Conservation (phyloP, 2,329 filamentous ascomycete genomes). For the Orbilia brochopaga region DNA sequence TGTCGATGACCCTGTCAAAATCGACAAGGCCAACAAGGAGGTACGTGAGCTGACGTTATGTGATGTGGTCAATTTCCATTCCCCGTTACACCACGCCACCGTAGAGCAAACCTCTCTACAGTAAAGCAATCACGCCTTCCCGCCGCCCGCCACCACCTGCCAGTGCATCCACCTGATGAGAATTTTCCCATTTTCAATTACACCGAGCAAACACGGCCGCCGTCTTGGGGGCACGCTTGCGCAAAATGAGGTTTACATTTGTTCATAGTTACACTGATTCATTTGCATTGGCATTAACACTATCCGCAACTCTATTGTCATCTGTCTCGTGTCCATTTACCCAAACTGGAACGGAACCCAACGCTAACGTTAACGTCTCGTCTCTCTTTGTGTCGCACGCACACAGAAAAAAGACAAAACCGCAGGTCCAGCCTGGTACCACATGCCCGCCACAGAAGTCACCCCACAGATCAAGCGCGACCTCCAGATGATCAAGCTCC, state of each 20-base stretch:
- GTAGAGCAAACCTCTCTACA: neutral
- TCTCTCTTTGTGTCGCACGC: constrained; percentile 55
- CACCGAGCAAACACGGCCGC: constrained; percentile 71
- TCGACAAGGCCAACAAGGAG: constrained; percentile 44
- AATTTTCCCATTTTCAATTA: constrained; percentile 73
- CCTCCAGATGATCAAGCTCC: constrained; percentile 85
- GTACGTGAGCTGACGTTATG: constrained; percentile 13
- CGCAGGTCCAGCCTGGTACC: constrained; percentile 83
- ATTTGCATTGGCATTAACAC: constrained; percentile 57
- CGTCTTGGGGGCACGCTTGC: constrained; percentile 80
- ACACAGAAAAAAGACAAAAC: constrained; percentile 62
- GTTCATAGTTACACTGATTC: constrained; percentile 76
- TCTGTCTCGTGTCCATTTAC: constrained; percentile 25
- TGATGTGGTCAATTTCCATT: neutral
- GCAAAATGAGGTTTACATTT: constrained; percentile 68
- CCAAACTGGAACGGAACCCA: constrained; percentile 18
- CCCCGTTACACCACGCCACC: neutral
- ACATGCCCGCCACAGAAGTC: constrained; percentile 81
- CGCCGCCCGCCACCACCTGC: neutral
- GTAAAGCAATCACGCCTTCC: constrained; percentile 20
- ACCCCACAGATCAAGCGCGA: constrained; percentile 88
- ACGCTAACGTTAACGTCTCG: constrained; percentile 4
- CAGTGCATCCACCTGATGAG: constrained; percentile 70
- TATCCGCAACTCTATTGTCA: constrained; percentile 17
- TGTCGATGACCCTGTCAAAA: constrained; percentile 41